phyloP scores from a whole-genome alignment of 2,329 filamentous ascomycete species.

The Leptographium galeiforme region DNA sequence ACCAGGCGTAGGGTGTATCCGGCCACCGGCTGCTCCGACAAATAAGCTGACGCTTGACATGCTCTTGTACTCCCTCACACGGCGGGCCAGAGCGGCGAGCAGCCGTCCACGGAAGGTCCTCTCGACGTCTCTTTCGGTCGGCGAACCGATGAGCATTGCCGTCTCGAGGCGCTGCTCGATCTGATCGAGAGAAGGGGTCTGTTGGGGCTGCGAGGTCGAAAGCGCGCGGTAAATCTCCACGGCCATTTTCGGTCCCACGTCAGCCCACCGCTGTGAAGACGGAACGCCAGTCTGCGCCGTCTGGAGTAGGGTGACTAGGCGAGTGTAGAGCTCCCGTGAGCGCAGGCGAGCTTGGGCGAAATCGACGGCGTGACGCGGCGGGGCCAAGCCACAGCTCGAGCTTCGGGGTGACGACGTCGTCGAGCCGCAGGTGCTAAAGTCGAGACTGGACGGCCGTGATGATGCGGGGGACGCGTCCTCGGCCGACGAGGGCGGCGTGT shows the following conservation, averaged over 20 bases:
- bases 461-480: slow-evolving; percentile 16
- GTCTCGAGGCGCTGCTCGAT: slow-evolving; percentile 8
- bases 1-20: slow-evolving; percentile 19
- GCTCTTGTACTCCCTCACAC: slow-evolving; percentile 38
- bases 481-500: slow-evolving; percentile 7
- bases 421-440: slow-evolving; percentile 35
- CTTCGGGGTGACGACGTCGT: slow-evolving; percentile 35
- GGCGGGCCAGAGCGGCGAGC: slow-evolving; percentile 31
- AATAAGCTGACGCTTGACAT: slow-evolving; percentile 41
- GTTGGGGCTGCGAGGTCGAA: neutral
- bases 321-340: slow-evolving; percentile 35
- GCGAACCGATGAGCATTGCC: neutral
- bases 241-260: slow-evolving; percentile 38
- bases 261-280: slow-evolving; percentile 34
- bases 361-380: slow-evolving; percentile 18
- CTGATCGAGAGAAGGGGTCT: slow-evolving; percentile 1
- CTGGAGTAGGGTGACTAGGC: slow-evolving; percentile 41
- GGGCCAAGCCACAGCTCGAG: slow-evolving; percentile 15
- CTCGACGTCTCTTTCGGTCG: slow-evolving; percentile 28
- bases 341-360: slow-evolving; percentile 27
- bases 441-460: slow-evolving; percentile 38
- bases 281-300: slow-evolving; percentile 29
- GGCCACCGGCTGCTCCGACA: slow-evolving; percentile 39
- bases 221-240: slow-evolving; percentile 43
- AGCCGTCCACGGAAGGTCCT: slow-evolving; percentile 34